Evolutionary conservation across 305 asterid genomes (phyloP), one percentile per base, ranked within the genome.

Genomic region (Striga hermonthica): DNA sequence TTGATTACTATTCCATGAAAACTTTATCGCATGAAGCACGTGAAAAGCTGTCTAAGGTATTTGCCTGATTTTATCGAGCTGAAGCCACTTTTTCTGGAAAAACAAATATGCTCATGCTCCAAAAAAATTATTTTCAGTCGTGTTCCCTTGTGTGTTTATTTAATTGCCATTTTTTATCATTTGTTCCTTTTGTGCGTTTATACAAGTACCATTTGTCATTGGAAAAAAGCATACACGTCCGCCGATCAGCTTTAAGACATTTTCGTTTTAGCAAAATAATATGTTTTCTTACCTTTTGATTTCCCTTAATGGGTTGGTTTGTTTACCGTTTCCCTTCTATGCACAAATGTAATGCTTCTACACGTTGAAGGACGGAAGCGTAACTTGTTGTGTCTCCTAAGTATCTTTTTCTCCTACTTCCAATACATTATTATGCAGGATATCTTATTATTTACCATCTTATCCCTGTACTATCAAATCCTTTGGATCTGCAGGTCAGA

Each of bases 11-110:
- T 73, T 80, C 96, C 13, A 84, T 93, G 88, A 74, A 75, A 14
- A 90, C 97, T 41, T 74, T 93, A 79, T 93, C 97, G 1, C 90
- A 82, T 62, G 97, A 93, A 80, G 84, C 95, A 53, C 96, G 99
- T 49, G 99, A 93, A 79, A 93, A 93, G 74, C 84, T 93, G 71
- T 84, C 99, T 2, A 90, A 93, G 97, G 99, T 93, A 80, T 31
- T 54, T 60, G 55, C 37, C 64, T 16, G 38, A 16, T 11, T 66
- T 66, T 50, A 39, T 69, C 53, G 9, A 35, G 16, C 16, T 12
- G 10, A 0, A 15, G 48, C 60, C 37, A 14, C 62, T 70, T 6
- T 6, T 44, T n/a, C n/a, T n/a, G n/a, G 2, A 22, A 22, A 10
- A 14, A 14, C 16, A 64, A 67, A 44, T 50, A 50, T 59, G 57